A percentile compares a stretch with the other conserved stretches of the same genome.
These are phyloP conservation scores for Hypoxylon rickii DNA, from an alignment of 495 filamentous ascomycete species.

Conservation along the genomic window DNA sequence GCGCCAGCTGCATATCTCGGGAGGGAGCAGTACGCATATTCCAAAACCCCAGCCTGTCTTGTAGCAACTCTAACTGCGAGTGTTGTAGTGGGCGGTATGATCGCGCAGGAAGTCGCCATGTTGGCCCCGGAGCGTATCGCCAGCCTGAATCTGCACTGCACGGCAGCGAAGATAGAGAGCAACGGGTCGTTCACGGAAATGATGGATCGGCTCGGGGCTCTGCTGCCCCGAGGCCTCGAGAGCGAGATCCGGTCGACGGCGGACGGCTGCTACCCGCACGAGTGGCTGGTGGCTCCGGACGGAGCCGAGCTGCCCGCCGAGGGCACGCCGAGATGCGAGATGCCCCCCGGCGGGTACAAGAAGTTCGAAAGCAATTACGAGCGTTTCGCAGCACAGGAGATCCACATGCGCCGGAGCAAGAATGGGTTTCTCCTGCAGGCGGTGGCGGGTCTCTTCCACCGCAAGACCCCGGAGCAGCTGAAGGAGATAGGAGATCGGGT, in stretches of 20 bases:
- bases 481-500: constrained; percentile 64
- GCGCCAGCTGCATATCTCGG: constrained; percentile 66
- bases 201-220: constrained; percentile 66
- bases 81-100: constrained; percentile 73
- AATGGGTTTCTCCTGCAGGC: constrained; percentile 76
- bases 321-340: constrained; percentile 30
- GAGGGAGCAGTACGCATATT: constrained; percentile 50
- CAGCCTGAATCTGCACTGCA: constrained; percentile 70
- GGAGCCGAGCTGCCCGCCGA: constrained; percentile 49
- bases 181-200: constrained; percentile 62
- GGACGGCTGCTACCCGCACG: constrained; percentile 54
- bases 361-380: constrained; percentile 76
- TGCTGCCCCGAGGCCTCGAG: constrained; percentile 65
- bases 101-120: constrained; percentile 76
- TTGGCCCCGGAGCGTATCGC: constrained; percentile 65
- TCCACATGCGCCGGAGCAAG: constrained; percentile 64
- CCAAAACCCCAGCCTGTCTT: neutral
- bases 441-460: constrained; percentile 78
- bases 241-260: neutral
- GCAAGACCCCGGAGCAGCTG: constrained; percentile 68
- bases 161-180: constrained; percentile 71
- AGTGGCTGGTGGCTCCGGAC: constrained; percentile 67
- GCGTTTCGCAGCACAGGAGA: constrained; percentile 76
- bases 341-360: constrained; percentile 36
- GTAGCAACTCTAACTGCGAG: neutral